Evolutionary conservation across 768 basidiomycete genomes (phyloP), one percentile per base, ranked within the genome.

Genomic region (Russula sp.): DNA sequence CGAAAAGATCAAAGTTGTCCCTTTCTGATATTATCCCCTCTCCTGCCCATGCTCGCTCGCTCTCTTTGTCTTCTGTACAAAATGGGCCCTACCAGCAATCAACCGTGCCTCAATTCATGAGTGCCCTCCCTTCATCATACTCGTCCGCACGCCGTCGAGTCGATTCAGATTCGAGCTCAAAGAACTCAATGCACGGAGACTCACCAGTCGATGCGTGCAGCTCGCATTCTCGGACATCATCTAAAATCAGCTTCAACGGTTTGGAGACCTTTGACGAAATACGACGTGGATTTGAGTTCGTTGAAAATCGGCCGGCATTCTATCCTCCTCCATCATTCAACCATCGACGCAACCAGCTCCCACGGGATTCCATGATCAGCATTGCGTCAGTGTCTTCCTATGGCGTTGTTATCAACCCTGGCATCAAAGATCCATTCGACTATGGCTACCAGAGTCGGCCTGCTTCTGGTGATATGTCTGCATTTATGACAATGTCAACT

Each of bases 301-400:
- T 77, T 32, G 76, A 80, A 8, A 75, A 80, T 50, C 81, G 86
- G 0, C 83, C 85, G 2, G 75, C 80, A 1, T 89, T 88, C 71
- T 90, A 87, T 67, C 85, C 85, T 0, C 80, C 82, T 11, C 73
- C 77, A 34, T 72, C 70, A 2, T 73, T 74, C 10, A 68, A 60
- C 56, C 60, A 72, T 38, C 75, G 74, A 18, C 75, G 74, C 29
- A 71, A 59, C 14, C 82, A 85, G 51, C 68, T 69, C 9, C 77
- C 75, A 51, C 81, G 80, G 14, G 84, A 86, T 41, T 88, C 88
- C 0, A 54, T 83, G 13, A 81, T 85, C 72, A 90, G 87, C 68
- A 85, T 92, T 54, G 86, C 87, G 0, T 90, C 89, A 0, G 81
- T 91, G 5, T 91, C 90, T 0, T 90, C 89, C 0, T 90, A 88